phyloP scores from a whole-genome alignment of 1,284 basidiomycete genomes.

The Rhodotorula sp. region DNA sequence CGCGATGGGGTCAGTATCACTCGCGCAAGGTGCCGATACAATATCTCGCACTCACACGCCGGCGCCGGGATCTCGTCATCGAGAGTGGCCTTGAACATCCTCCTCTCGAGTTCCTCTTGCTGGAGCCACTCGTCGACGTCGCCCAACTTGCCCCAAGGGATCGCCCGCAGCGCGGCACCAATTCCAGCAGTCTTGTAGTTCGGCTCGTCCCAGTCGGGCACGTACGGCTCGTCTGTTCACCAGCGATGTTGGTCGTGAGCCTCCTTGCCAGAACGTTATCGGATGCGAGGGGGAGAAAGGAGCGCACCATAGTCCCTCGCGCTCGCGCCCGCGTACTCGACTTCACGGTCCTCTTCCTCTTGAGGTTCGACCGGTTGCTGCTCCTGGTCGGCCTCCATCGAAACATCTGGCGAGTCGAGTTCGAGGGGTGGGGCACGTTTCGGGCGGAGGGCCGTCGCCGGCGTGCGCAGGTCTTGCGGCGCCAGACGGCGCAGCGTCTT shows the following conservation, averaged over 20 bases:
- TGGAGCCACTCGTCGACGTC: constrained; percentile 9
- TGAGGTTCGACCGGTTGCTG: constrained; percentile 1
- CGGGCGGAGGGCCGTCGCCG: constrained; percentile 4
- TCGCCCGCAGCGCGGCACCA: constrained; percentile 6
- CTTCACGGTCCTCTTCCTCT: constrained; percentile 18
- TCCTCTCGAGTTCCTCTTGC: not conserved
- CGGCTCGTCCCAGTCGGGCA: constrained; percentile 16
- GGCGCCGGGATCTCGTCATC: not conserved
- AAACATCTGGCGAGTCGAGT: constrained; percentile 23
- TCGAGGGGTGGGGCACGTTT: not conserved
- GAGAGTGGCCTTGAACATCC: not conserved
- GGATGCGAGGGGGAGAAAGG: too few species aligned
- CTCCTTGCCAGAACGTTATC: too few species aligned
- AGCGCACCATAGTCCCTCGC: constrained; percentile 25
- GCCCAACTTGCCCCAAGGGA: not conserved
- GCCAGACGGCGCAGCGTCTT: constrained; percentile 9
- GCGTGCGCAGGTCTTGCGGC: constrained; percentile 8
- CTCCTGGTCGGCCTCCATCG: constrained; percentile 6
- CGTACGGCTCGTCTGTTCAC: constrained; percentile 28
- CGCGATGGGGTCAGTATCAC: not conserved
- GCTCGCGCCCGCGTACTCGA: constrained; percentile 27
- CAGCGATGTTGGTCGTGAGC: not conserved
- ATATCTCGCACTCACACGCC: not conserved
- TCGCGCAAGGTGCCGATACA: rapidly evolving
- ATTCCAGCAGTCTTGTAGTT: constrained; percentile 21